Conservation (phyloP, 257 asterid genomes). For the Primulina tabacum region DNA sequence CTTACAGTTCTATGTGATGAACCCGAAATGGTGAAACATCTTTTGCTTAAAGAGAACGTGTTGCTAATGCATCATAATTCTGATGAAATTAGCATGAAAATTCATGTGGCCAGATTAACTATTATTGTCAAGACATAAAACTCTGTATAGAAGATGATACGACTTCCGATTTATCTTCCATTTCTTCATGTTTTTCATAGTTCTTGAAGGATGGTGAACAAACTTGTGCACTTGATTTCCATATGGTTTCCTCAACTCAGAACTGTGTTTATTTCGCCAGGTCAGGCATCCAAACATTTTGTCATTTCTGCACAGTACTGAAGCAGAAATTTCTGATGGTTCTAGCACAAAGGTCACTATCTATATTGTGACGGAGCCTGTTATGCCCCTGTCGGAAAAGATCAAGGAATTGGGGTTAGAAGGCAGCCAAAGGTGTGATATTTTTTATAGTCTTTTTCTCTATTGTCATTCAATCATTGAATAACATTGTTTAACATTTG, state of each 20-base stretch:
- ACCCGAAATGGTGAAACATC: conserved; percentile 1
- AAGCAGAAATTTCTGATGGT: conserved; percentile 83
- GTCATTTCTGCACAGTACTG: conserved; percentile 94
- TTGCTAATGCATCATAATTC: conserved; percentile 10
- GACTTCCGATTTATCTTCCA: conserved; percentile 18
- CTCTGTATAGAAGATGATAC: conserved; percentile 9
- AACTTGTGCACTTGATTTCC: conserved; percentile 16
- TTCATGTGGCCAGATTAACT: conserved; percentile 4
- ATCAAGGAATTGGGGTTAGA: conserved; percentile 86
- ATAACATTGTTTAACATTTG: conserved; percentile 18
- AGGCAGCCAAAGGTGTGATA: conserved; percentile 79
- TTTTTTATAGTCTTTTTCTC: conserved; percentile 19
- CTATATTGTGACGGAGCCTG: conserved; percentile 96
- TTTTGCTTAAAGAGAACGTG: conserved; percentile 15
- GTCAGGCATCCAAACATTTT: conserved; percentile 97
- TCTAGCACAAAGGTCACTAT: conserved; percentile 72
- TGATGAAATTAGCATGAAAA: conserved; percentile 5
- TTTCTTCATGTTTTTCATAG: background rate
- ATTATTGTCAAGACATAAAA: background rate
- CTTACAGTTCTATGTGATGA: conserved; percentile 1
- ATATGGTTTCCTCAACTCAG: conserved; percentile 22
- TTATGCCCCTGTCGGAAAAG: conserved; percentile 90
- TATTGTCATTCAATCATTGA: conserved; percentile 20
- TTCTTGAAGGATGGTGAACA: conserved; percentile 10
- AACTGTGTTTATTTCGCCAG: conserved; percentile 48